These are phyloP conservation scores for Spathaspora passalidarum DNA, from an alignment of 805 yeast species.

Conservation along the genomic window DNA sequence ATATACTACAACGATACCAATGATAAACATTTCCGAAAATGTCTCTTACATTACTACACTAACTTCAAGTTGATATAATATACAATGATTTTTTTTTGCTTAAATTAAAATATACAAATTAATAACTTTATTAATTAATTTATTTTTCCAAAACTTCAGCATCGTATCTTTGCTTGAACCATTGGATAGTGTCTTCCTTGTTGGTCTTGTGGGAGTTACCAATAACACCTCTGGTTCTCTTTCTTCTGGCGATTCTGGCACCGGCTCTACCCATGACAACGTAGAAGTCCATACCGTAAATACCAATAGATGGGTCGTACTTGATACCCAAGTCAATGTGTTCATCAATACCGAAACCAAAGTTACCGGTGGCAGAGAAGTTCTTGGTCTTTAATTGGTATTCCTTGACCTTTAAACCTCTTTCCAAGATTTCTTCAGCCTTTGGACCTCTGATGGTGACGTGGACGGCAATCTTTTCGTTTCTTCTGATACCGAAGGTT, in stretches of 20 bases:
- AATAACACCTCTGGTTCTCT: slow-evolving; percentile 84
- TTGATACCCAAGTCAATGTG: slow-evolving; percentile 99
- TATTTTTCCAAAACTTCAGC: slow-evolving; percentile 93
- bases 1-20: too few species aligned
- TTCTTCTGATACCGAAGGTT: slow-evolving; percentile 99
- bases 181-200: slow-evolving; percentile 91
- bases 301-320: slow-evolving; percentile 99
- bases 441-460: slow-evolving; percentile 99
- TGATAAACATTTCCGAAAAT: too few species aligned
- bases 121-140: slow-evolving; percentile 15
- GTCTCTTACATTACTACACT: too few species aligned
- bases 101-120: slow-evolving; percentile 6
- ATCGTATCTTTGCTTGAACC: slow-evolving; percentile 99
- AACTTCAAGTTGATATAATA: neutral
- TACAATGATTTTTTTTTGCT: neutral
- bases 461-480: slow-evolving; percentile 99
- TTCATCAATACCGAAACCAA: slow-evolving; percentile 99
- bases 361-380: slow-evolving; percentile 99
- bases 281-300: slow-evolving; percentile 99
- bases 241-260: slow-evolving; percentile 97
- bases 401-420: slow-evolving; percentile 99
- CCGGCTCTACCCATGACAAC: slow-evolving; percentile 99
- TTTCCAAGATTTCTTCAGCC: slow-evolving; percentile 92
- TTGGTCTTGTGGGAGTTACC: slow-evolving; percentile 92
- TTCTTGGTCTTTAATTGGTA: slow-evolving; percentile 91